Percentiles rank a stretch among this genome's conserved stretches.
These are phyloP conservation scores for Neonectria punicea DNA, from an alignment of 2,329 filamentous ascomycete species.

Conservation along the genomic window DNA sequence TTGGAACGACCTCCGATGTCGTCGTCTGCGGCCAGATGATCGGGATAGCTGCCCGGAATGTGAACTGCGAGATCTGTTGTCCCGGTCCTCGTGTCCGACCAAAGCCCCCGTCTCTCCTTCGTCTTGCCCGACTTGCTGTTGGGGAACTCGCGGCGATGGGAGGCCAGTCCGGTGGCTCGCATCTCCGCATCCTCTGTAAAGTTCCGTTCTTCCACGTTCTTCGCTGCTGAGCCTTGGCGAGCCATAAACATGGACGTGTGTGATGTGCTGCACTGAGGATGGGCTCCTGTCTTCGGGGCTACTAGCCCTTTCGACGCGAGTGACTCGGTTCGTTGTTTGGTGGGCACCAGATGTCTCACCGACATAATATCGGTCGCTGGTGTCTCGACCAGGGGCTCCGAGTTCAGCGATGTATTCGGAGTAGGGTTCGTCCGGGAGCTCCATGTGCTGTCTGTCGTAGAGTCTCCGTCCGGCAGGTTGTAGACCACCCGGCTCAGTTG, in stretches of 20 bases:
- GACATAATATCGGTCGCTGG: constrained; percentile 47
- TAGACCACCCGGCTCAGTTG: constrained; percentile 33
- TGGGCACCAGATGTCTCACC: constrained; percentile 24
- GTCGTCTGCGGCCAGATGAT: constrained; percentile 39
- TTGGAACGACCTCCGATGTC: constrained; percentile 46
- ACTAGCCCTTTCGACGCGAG: constrained; percentile 16
- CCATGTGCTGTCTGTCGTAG: constrained; percentile 29
- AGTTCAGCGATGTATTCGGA: constrained; percentile 44
- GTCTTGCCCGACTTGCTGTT: constrained; percentile 2
- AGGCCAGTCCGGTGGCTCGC: neutral
- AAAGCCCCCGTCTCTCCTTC: constrained; percentile 5
- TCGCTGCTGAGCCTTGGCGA: neutral
- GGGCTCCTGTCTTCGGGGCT: constrained; percentile 1
- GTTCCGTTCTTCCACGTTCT: neutral
- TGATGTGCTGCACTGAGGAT: constrained; percentile 37
- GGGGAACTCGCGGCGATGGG: neutral
- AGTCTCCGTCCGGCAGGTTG: constrained; percentile 35
- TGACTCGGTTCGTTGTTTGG: constrained; percentile 25
- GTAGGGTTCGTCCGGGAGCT: constrained; percentile 33
- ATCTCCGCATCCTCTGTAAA: neutral
- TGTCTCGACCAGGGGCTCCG: constrained; percentile 24
- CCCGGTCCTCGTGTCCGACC: constrained; percentile 6
- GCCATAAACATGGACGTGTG: constrained; percentile 42
- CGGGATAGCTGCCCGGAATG: constrained; percentile 45
- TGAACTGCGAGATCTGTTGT: constrained; percentile 24